phyloP scores from a whole-genome alignment of 2,329 filamentous ascomycete species.

The Alternaria ventricosa region DNA sequence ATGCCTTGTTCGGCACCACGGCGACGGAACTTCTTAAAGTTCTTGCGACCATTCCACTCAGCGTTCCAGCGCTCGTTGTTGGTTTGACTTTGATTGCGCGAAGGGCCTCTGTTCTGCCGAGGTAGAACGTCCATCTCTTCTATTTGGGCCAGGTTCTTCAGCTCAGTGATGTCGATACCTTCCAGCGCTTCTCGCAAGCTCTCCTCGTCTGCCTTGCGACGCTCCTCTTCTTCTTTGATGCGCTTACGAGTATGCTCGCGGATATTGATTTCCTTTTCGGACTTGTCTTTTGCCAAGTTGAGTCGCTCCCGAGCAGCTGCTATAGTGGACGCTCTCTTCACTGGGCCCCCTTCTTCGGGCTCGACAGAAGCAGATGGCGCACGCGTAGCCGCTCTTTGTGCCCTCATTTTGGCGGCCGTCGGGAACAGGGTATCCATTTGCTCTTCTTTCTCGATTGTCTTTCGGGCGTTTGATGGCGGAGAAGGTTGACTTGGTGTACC shows the following conservation, averaged over 20 bases:
- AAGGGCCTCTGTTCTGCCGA: slow-evolving; percentile 29
- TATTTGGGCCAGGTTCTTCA: slow-evolving; percentile 76
- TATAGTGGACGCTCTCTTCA: slow-evolving; percentile 23
- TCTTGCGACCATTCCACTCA: slow-evolving; percentile 90
- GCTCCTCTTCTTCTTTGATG: slow-evolving; percentile 60
- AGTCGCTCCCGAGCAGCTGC: slow-evolving; percentile 46
- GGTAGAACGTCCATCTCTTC: slow-evolving; percentile 74
- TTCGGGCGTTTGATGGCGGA: slow-evolving; percentile 44
- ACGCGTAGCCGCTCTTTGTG: slow-evolving; percentile 61
- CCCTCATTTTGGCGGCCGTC: slow-evolving; percentile 78
- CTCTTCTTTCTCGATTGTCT: slow-evolving; percentile 54
- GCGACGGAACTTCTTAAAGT: slow-evolving; percentile 88
- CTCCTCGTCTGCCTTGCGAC: slow-evolving; percentile 69
- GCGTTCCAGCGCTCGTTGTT: slow-evolving; percentile 78
- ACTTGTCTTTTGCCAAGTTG: slow-evolving; percentile 50
- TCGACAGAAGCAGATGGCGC: slow-evolving; percentile 37
- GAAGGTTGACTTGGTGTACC: slow-evolving; percentile 34
- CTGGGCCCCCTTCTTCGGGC: slow-evolving; percentile 48
- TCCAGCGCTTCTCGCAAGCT: slow-evolving; percentile 63
- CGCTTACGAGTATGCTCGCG: slow-evolving; percentile 53
- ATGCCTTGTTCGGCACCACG: slow-evolving; percentile 47
- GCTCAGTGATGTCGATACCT: slow-evolving; percentile 72
- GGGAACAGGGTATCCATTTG: slow-evolving; percentile 77
- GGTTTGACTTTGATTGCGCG: slow-evolving; percentile 31
- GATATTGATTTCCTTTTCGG: slow-evolving; percentile 69